A percentile compares a stretch with the other conserved stretches of the same genome.
phyloP scores from a whole-genome alignment of 371 early-diverging fungal genomes.

The Actinomortierella ambigua region DNA sequence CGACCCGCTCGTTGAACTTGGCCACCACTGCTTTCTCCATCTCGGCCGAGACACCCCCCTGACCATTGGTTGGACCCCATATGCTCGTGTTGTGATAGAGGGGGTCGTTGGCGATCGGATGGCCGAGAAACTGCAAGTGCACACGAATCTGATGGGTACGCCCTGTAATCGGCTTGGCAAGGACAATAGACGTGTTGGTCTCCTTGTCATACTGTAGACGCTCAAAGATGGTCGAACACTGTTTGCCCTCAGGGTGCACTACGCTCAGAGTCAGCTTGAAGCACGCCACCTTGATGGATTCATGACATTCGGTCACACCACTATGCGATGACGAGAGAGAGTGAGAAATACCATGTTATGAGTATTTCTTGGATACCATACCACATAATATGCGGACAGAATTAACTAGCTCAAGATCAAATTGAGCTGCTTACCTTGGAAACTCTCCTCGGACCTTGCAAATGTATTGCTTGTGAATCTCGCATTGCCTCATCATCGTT shows the following conservation, averaged over 20 bases:
- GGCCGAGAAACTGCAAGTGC: constrained; percentile 95
- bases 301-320: constrained; percentile 66
- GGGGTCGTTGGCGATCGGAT: constrained; percentile 98
- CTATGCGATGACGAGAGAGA: too few relatives aligned
- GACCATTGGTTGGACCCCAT: constrained; percentile 71
- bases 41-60: constrained; percentile 51
- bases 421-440: constrained; percentile 62
- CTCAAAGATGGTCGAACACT: constrained; percentile 76
- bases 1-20: constrained; percentile 26
- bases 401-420: not conserved
- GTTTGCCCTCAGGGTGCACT: constrained; percentile 83
- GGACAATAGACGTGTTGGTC: constrained; percentile 29
- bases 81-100: constrained; percentile 76
- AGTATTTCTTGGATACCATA: not conserved
- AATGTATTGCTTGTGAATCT: constrained; percentile 86
- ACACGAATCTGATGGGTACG: constrained; percentile 99
- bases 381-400: not conserved
- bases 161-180: constrained; percentile 89
- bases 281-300: constrained; percentile 83
- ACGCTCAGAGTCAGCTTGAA: constrained; percentile 87
- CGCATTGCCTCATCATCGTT: constrained; percentile 62
- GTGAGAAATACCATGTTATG: not conserved
- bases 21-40: constrained; percentile 32
- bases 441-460: constrained; percentile 88
- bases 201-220: constrained; percentile 62